Conservation (phyloP, 441 rosid genomes). For the Populus tomentosa region DNA sequence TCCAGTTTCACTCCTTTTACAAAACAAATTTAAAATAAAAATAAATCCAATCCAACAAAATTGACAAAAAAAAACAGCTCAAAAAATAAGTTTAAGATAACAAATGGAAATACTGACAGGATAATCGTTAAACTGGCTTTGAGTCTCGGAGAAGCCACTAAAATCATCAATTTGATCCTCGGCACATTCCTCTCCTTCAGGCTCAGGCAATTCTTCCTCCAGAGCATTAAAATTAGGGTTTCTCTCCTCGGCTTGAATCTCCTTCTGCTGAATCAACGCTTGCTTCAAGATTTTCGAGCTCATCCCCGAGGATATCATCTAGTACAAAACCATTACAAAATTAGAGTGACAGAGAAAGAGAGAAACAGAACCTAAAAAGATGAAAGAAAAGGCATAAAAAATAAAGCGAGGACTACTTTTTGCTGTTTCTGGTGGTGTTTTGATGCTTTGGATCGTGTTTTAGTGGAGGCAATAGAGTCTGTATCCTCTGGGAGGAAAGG, state of each 20-base stretch:
- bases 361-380: background rate
- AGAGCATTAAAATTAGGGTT: slow-evolving; percentile 30
- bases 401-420: slow-evolving; percentile 23
- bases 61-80: background rate
- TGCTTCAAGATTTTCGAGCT: slow-evolving; percentile 83
- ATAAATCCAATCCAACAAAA: background rate
- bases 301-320: slow-evolving; percentile 64
- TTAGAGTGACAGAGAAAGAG: background rate
- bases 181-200: slow-evolving; percentile 30
- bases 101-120: slow-evolving; percentile 32
- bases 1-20: background rate
- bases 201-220: slow-evolving; percentile 36
- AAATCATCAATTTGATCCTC: slow-evolving; percentile 61
- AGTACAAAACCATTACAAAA: background rate
- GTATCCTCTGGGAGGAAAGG: slow-evolving; percentile 55
- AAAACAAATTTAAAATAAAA: background rate
- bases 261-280: slow-evolving; percentile 80
- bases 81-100: background rate
- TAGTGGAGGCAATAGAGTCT: slow-evolving; percentile 40
- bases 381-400: background rate
- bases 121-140: slow-evolving; percentile 45
- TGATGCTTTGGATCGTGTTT: slow-evolving; percentile 56
- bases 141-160: slow-evolving; percentile 57
- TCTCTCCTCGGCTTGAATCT: slow-evolving; percentile 56
- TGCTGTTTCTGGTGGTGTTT: slow-evolving; percentile 59